Base-by-base conservation (phyloP, 176 grass and related monocot genomes). In the Sorghum bicolor region DNA sequence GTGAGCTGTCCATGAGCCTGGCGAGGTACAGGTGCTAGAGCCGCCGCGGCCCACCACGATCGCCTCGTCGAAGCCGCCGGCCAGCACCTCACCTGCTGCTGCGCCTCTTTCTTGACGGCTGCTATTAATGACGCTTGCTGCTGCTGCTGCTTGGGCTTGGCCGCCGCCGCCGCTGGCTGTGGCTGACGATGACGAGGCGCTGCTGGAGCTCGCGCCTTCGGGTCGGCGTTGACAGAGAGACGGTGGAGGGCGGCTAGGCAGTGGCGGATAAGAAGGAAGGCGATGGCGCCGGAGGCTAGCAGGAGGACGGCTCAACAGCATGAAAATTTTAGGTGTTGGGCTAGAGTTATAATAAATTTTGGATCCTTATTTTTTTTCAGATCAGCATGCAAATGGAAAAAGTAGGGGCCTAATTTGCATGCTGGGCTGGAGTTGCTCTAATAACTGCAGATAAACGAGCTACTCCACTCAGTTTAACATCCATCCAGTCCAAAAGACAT, bases 21-120 rank as follows among this genome's bases (percentile, higher is more conserved):
- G 89, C 84, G 40, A 91, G 85, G 86, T 98, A 98, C 14, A 98
- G 28, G 41, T 64, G 87, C 95, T 94, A 72, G 94, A 98, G 22
- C 95, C 95, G 16, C 95, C 95, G 11, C 92, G 80, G 7, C 90
- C 95, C 12, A 98, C 89, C 67, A 93, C 95, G 37, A 84, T 50
- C 3, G 92, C 67, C 66, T 89, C 76, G 64, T 89, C 87, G 90
- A 94, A 94, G 34, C 84, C 85, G 60, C 79, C 87, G 9, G 92
- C 89, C 11, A 98, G 82, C 14, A 68, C 80, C 87, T 91, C 52
- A 98, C 78, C 86, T n/a, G n/a, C n/a, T n/a, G n/a, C n/a, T n/a
- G 48, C 8, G 28, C 36, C 5, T 20, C 1, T 10, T 50, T 4
- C 41, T 65, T 32, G 8, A 76, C 76, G 69, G 33, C 15, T n/a